Evolutionary conservation across 345 rosid genomes (phyloP), one percentile per base, ranked within the genome.

Genomic region (Luvunga scandens): DNA sequence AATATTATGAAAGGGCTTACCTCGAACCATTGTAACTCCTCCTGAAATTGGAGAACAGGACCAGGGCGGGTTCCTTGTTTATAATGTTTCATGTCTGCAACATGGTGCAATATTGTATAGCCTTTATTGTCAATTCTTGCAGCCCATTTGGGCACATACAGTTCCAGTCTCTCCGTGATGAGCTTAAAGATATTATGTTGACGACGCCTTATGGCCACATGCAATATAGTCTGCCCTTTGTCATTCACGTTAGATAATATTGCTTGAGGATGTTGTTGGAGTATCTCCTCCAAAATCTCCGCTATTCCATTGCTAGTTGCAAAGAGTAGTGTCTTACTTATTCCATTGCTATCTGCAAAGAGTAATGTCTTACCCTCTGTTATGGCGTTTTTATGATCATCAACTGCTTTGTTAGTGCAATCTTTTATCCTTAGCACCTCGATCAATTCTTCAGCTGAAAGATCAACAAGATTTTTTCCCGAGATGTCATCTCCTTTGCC

Each of bases 321-420:
- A 9, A 69, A 6, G 1, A 69, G 2, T 27, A 69, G 1, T 6
- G 34, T 33, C 34, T 4, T 33, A 0, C 34, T 24, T 24, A 42
- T 48, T 16, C 60, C 73, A 5, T 14, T 48, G 21, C 73, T 42
- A 13, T 59, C 61, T 18, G 61, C 74, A 5, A 50, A 7, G 2
- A 4, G 7, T 53, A 71, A 36, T 55, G 50, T 12, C 16, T 4
- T 42, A 45, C 0, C 13, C 4, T 45, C 0, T 45, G 18, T 45
- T 45, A 5, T 45, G 16, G 0, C 50, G 1, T 45, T 45, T 45
- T 12, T 0, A 12, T 14, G 0, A 13, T 12, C 50, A 0, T 45
- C 50, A 45, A 3, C 50, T 45, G 1, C 16, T 3, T 45, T 0
- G 0, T 45, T 45, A 3, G 2, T 12, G 0, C 50, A 0, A 0